Evolutionary conservation across 257 asterid species (phyloP).

Genomic region (Solanum pimpinellifolium): DNA sequence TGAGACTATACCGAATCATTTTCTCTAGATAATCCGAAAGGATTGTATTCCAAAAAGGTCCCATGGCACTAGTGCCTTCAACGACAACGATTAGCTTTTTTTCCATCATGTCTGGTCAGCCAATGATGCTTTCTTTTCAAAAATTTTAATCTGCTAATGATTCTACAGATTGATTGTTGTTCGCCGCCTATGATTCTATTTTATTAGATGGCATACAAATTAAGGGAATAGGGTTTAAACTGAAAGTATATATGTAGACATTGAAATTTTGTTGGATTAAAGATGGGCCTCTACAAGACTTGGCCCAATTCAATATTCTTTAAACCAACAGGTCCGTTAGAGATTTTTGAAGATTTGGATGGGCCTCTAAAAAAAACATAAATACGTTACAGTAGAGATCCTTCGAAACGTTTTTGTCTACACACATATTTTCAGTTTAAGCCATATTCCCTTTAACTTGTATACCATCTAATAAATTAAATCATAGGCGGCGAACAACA

Average conservation of each 20-base stretch:
- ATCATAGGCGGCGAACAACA: background rate
- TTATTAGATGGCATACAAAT: background rate
- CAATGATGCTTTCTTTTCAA: background rate
- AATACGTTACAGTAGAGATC: background rate
- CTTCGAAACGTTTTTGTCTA: background rate
- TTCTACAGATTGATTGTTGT: background rate
- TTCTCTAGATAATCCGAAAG: conserved; percentile 73
- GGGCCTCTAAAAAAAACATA: background rate
- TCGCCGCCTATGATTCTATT: background rate
- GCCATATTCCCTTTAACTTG: background rate
- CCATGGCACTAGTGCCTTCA: conserved; percentile 90
- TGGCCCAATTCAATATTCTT: background rate
- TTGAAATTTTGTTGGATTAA: background rate
- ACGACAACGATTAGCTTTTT: conserved; percentile 70
- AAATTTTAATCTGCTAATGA: background rate
- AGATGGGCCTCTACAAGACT: background rate
- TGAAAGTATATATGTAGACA: background rate
- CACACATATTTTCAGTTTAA: background rate
- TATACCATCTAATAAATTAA: background rate
- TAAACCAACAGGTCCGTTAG: background rate
- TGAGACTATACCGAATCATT: conserved; percentile 42
- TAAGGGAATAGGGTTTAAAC: background rate
- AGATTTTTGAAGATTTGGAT: background rate
- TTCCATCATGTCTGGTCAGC: conserved; percentile 7
- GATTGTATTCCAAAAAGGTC: conserved; percentile 69